phyloP scores from a whole-genome alignment of 768 basidiomycete genomes.

The Serendipita sp. region DNA sequence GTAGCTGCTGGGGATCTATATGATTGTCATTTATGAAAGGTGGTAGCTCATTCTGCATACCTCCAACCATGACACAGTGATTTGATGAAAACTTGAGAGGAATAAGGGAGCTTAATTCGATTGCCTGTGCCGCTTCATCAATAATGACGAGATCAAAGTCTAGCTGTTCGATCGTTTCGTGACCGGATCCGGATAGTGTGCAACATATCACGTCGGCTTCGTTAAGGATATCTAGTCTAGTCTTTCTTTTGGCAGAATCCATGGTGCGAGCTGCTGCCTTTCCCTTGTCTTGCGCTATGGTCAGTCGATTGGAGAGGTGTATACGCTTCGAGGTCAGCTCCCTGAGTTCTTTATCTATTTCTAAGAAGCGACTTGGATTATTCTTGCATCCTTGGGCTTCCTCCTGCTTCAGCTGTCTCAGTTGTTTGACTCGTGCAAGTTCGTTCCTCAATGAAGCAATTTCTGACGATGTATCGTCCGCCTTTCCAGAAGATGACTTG shows the following conservation, averaged over 20 bases:
- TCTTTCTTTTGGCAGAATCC: conserved; percentile 62
- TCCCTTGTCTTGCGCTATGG: conserved; percentile 66
- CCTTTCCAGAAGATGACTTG: conserved; percentile 13
- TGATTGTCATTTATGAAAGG: not conserved
- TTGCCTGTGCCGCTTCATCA: conserved; percentile 94
- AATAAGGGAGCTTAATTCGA: conserved; percentile 87
- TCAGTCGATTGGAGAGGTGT: conserved; percentile 47
- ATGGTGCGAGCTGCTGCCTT: conserved; percentile 65
- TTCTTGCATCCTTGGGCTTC: conserved; percentile 42
- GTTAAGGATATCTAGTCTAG: conserved; percentile 55
- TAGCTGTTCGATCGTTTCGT: conserved; percentile 63
- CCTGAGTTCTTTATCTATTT: conserved; percentile 57
- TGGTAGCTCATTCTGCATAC: conserved; percentile 19
- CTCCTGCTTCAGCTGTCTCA: conserved; percentile 39
- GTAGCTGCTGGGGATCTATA: conserved; percentile 79
- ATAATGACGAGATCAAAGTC: conserved; percentile 95
- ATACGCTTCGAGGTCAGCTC: conserved; percentile 48
- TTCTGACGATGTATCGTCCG: conserved; percentile 35
- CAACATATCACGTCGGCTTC: conserved; percentile 89
- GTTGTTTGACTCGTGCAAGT: conserved; percentile 48
- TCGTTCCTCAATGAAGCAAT: conserved; percentile 45
- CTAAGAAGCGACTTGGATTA: conserved; percentile 33
- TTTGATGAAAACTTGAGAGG: conserved; percentile 76
- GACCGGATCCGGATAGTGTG: conserved; percentile 85
- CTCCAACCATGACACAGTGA: conserved; percentile 87